phyloP scores from a whole-genome alignment of 768 basidiomycete species.

The Floccularia luteovirens region DNA sequence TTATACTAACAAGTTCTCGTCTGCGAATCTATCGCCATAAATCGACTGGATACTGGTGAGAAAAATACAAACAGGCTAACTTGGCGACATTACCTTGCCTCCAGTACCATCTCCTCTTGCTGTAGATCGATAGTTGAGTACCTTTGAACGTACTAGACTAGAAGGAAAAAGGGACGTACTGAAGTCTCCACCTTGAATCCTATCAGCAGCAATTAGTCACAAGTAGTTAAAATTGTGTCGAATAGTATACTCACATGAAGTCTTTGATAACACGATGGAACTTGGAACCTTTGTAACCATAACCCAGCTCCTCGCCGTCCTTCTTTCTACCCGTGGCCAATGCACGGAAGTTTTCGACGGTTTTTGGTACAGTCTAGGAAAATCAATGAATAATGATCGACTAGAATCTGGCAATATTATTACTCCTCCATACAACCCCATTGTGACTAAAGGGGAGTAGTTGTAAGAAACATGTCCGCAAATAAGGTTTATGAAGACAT shows the following conservation, averaged over 20 bases:
- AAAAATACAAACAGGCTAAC: slow-evolving; percentile 4
- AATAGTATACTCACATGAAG: slow-evolving; percentile 60
- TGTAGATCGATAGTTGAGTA: slow-evolving; percentile 22
- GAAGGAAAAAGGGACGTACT: slow-evolving; percentile 38
- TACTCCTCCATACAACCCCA: slow-evolving; percentile 90
- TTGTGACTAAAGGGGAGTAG: slow-evolving; percentile 43
- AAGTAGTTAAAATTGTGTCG: not conserved
- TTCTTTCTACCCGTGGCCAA: slow-evolving; percentile 79
- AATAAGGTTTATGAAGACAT: slow-evolving; percentile 14
- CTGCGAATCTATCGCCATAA: slow-evolving; percentile 84
- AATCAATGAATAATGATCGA: not conserved
- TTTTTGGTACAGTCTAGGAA: slow-evolving; percentile 88
- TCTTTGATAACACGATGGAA: slow-evolving; percentile 96
- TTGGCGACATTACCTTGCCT: slow-evolving; percentile 82
- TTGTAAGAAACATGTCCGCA: slow-evolving; percentile 7
- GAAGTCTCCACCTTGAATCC: slow-evolving; percentile 99
- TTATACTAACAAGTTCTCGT: slow-evolving; percentile 85
- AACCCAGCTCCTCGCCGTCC: slow-evolving; percentile 72
- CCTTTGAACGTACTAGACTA: no score
- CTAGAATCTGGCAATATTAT: slow-evolving; percentile 9
- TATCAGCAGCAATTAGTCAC: slow-evolving; percentile 17
- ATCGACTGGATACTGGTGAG: slow-evolving; percentile 50
- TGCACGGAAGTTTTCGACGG: slow-evolving; percentile 95
- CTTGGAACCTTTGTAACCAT: slow-evolving; percentile 89
- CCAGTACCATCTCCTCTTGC: slow-evolving; percentile 85